A percentile compares a stretch with the other conserved stretches of the same genome.
Evolutionary conservation across 345 rosid genomes (phyloP).

Genomic region (Hibiscus mutabilis): DNA sequence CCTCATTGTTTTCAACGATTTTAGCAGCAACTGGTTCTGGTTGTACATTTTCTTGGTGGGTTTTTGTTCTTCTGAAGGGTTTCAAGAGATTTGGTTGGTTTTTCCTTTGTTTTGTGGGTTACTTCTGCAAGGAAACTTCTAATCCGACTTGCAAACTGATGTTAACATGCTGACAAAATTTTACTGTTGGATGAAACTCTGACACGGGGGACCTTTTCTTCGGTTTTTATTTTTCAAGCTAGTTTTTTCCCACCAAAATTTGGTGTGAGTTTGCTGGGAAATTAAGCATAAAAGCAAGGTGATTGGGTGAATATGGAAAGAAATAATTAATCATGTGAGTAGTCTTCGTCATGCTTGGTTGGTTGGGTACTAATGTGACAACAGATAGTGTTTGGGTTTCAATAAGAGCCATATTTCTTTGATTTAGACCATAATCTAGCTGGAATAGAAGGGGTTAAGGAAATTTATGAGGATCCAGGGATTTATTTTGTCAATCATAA

Average conservation of each 20-base stretch:
- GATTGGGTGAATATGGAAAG: too few species aligned
- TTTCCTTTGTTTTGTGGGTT: too few species aligned
- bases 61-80: not conserved
- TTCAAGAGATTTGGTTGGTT: conserved; percentile 3
- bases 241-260: not conserved
- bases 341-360: conserved; percentile 4
- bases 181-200: conserved; percentile 4
- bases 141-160: conserved; percentile 9
- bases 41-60: conserved; percentile 9
- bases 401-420: not conserved
- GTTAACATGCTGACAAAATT: conserved; percentile 7
- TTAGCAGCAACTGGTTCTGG: conserved; percentile 7
- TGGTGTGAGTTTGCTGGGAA: not conserved
- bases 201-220: not conserved
- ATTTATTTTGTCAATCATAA: too few species aligned
- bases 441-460: too few species aligned
- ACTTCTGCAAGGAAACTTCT: conserved; percentile 16
- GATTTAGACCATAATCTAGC: conserved; percentile 4
- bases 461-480: too few species aligned
- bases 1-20: conserved; percentile 5
- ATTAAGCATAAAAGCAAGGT: not conserved
- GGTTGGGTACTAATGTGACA: conserved; percentile 9
- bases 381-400: not conserved
- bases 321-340: not conserved
- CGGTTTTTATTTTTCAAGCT: too few species aligned